These are phyloP conservation scores for Paramecium octaurelia DNA, from an alignment of 73 alveolate genomes.

Conservation along the genomic window DNA sequence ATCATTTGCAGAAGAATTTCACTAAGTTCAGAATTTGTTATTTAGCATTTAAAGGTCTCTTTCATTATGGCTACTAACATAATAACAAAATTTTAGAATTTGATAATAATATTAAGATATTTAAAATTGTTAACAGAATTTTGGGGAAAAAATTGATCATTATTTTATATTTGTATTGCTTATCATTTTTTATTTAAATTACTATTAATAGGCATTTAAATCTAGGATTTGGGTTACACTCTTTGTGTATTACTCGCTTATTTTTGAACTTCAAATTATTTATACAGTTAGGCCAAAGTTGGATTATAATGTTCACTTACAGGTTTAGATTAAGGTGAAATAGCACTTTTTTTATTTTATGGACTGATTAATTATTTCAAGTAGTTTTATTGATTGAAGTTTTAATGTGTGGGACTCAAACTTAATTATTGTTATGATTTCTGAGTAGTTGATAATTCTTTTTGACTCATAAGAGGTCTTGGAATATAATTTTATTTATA, in stretches of 20 bases:
- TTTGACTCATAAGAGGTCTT: not conserved
- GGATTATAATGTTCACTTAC: conserved; percentile 32
- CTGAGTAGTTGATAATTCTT: not conserved
- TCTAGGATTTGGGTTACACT: not conserved
- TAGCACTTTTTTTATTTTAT: not conserved
- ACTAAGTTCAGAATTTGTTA: not conserved
- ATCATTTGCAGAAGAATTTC: not conserved
- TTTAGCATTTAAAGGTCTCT: not conserved
- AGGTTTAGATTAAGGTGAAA: not conserved
- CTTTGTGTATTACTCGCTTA: not conserved
- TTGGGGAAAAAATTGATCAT: conserved; percentile 2
- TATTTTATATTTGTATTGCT: not conserved
- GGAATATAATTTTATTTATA: not conserved
- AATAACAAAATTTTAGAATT: not conserved
- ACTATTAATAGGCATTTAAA: not conserved
- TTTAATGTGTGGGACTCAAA: conserved; percentile 12
- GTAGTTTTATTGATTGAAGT: conserved; percentile 11
- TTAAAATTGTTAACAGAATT: not conserved
- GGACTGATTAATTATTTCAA: conserved; percentile 8
- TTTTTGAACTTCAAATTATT: conserved; percentile 20
- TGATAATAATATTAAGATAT: not conserved
- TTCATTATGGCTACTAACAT: not conserved
- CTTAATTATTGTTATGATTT: not conserved
- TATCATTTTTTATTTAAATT: not conserved
- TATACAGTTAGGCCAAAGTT: not conserved